Evolutionary conservation across 106 monocot genomes (phyloP).

Genomic region (Amphibolis antarctica): DNA sequence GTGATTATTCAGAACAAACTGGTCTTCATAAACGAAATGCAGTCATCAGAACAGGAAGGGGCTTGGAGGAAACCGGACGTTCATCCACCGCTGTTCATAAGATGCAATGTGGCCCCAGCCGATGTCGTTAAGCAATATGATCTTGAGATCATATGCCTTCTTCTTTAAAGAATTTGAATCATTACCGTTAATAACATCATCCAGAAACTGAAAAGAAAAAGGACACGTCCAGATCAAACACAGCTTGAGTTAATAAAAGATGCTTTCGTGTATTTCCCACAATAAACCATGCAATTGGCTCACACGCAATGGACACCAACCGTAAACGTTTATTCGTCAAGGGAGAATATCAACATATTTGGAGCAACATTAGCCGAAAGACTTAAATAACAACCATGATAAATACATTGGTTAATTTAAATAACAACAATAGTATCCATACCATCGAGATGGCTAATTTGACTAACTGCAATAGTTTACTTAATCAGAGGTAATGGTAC

Average conservation of each 20-base stretch:
- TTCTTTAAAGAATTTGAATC: slow-evolving; percentile 64
- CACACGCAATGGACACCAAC: too few relatives aligned
- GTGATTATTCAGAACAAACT: too few relatives aligned
- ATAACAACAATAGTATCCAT: too few relatives aligned
- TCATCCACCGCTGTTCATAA: slow-evolving; percentile 81
- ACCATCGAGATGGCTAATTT: too few relatives aligned
- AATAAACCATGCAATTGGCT: not conserved
- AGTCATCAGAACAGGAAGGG: slow-evolving; percentile 42
- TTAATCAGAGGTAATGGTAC: too few relatives aligned
- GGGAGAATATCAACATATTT: too few relatives aligned
- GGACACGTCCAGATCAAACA: not conserved
- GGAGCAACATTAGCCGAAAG: too few relatives aligned
- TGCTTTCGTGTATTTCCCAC: not conserved
- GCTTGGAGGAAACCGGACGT: slow-evolving; percentile 67
- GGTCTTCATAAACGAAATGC: too few relatives aligned
- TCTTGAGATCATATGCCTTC: slow-evolving; percentile 76
- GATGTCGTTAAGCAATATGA: slow-evolving; percentile 63
- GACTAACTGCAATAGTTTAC: too few relatives aligned
- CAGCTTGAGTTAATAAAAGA: not conserved
- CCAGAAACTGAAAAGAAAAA: slow-evolving; percentile 36
- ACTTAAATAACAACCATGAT: too few relatives aligned
- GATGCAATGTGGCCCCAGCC: slow-evolving; percentile 64
- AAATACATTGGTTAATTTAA: too few relatives aligned
- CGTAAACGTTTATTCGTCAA: too few relatives aligned
- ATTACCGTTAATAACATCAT: slow-evolving; percentile 58